Percentiles rank a stretch among this genome's conserved stretches.
Evolutionary conservation across 1,284 basidiomycete species (phyloP).

Genomic region (Apiotrichum akiyoshidainum): DNA sequence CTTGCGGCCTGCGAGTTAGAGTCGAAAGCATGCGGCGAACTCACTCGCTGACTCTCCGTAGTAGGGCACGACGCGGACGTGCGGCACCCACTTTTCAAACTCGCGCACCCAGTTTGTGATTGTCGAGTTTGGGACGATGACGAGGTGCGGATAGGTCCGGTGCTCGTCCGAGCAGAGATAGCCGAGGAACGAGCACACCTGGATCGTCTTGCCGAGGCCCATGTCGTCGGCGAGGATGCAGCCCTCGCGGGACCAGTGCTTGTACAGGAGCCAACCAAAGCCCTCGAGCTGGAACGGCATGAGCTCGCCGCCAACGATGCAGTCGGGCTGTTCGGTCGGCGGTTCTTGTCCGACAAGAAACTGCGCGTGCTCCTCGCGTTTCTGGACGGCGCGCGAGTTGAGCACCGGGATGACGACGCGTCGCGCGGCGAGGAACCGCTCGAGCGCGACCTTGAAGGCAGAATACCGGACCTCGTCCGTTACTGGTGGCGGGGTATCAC

Average conservation of each 20-base stretch:
- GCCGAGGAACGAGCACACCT: conserved; percentile 82
- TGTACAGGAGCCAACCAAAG: conserved; percentile 85
- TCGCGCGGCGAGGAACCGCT: conserved; percentile 63
- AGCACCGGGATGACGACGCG: conserved; percentile 61
- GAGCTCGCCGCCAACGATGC: conserved; percentile 54
- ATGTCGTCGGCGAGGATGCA: conserved; percentile 98
- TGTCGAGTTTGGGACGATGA: conserved; percentile 84
- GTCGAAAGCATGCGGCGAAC: conserved; percentile 2
- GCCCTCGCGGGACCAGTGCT: conserved; percentile 81
- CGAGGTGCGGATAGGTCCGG: conserved; percentile 67
- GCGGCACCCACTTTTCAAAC: conserved; percentile 87
- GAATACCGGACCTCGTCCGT: conserved; percentile 52
- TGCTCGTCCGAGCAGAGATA: conserved; percentile 61
- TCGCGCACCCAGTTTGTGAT: conserved; percentile 61
- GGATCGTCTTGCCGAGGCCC: conserved; percentile 73
- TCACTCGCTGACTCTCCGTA: conserved; percentile 58
- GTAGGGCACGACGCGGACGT: conserved; percentile 45
- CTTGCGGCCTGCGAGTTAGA: conserved; percentile 60
- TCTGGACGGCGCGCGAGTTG: conserved; percentile 29
- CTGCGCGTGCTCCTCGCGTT: conserved; percentile 38
- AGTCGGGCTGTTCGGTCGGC: conserved; percentile 50
- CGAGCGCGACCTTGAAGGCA: conserved; percentile 65
- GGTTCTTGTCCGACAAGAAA: conserved; percentile 24
- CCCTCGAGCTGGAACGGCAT: conserved; percentile 89
- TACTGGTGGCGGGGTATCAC: conserved; percentile 72